Evolutionary conservation across 2,329 filamentous ascomycete species (phyloP).

Genomic region (Aspergillus sp.): DNA sequence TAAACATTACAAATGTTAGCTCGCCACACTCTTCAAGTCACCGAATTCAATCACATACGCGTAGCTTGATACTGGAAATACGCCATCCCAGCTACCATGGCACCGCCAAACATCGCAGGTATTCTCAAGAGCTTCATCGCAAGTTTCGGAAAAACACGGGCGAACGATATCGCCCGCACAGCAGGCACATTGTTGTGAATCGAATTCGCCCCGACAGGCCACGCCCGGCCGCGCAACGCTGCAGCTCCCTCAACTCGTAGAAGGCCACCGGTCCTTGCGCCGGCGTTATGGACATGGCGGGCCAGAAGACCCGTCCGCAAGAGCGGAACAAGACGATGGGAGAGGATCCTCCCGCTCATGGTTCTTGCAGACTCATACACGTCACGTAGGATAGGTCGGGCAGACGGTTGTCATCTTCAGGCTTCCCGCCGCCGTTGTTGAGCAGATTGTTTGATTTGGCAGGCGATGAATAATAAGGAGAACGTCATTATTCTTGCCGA

Average conservation of each 20-base stretch:
- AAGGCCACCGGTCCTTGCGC: conserved; percentile 66
- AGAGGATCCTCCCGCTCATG: conserved; percentile 75
- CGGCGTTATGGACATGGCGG: conserved; percentile 63
- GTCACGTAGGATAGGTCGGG: conserved; percentile 11
- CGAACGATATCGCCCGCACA: conserved; percentile 65
- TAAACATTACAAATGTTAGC: conserved; percentile 11
- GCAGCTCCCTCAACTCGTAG: conserved; percentile 65
- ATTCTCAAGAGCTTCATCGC: conserved; percentile 85
- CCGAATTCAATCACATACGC: conserved; percentile 56
- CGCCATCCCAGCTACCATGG: conserved; percentile 80
- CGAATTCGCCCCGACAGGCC: conserved; percentile 73
- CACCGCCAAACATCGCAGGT: conserved; percentile 87
- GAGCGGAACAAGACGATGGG: conserved; percentile 68
- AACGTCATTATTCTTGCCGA: conserved; percentile 7
- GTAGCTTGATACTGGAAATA: conserved; percentile 96
- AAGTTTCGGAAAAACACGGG: conserved; percentile 74
- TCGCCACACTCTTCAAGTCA: neutral
- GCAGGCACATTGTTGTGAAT: conserved; percentile 82
- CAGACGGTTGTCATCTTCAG: conserved; percentile 23
- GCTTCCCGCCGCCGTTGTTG: conserved; percentile 16
- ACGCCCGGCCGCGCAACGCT: conserved; percentile 64
- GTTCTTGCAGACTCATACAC: conserved; percentile 42
- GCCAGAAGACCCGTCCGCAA: conserved; percentile 60
- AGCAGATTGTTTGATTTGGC: conserved; percentile 5
- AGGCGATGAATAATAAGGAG: conserved; percentile 2